Percentiles rank a stretch among this genome's conserved stretches.
These are phyloP conservation scores for Cardiosporidium cionae DNA, from an alignment of 169 alveolate genomes.

Conservation along the genomic window DNA sequence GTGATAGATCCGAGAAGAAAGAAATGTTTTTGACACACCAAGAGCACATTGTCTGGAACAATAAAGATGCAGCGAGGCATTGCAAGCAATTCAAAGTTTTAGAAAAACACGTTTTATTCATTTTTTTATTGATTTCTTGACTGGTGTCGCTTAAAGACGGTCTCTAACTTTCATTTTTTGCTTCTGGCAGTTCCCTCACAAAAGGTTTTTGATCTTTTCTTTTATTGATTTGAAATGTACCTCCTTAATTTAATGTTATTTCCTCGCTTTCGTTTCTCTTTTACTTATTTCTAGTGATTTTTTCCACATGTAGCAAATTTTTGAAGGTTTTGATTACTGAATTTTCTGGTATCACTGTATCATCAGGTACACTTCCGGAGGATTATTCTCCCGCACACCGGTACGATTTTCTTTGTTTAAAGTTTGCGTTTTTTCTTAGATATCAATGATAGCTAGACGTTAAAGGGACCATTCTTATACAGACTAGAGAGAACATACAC, in stretches of 20 bases:
- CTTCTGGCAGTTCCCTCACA: no score
- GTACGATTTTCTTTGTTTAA: neutral
- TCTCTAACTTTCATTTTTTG: no score
- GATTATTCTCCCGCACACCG: conserved; percentile 46
- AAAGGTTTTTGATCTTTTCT: no score
- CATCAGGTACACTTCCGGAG: conserved; percentile 38
- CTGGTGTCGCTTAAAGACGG: no score
- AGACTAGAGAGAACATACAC: no score
- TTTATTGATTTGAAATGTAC: no score
- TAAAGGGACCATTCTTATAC: neutral
- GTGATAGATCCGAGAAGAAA: neutral
- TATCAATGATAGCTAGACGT: neutral
- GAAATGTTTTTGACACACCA: neutral
- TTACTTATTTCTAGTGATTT: no score
- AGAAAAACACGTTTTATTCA: neutral
- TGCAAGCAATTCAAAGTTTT: conserved; percentile 5
- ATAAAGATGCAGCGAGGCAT: conserved; percentile 5
- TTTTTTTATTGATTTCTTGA: conserved; percentile 25
- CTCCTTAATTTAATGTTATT: no score
- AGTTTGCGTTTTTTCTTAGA: neutral
- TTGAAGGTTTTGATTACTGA: no score
- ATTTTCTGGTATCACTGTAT: no score
- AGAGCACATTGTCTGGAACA: neutral
- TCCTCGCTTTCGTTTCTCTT: no score
- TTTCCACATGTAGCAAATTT: no score